A percentile compares a stretch with the other conserved stretches of the same genome.
Evolutionary conservation across 108 stramenopile genomes (phyloP).

Genomic region (Skeletonema tropicum): DNA sequence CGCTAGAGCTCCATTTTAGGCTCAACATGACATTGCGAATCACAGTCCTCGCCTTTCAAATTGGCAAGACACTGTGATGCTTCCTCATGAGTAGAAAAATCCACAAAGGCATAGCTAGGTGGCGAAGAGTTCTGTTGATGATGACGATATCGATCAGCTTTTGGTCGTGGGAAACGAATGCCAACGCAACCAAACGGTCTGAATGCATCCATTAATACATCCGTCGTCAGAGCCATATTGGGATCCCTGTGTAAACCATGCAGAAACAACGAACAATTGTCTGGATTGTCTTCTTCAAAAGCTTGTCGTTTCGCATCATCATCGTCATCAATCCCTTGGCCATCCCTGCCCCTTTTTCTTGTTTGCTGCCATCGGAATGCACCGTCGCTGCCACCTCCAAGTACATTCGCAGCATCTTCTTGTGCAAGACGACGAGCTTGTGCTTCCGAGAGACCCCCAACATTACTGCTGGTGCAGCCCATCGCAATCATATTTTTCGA

Average conservation of each 20-base stretch:
- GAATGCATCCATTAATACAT: conserved; percentile 64
- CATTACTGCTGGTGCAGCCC: background rate
- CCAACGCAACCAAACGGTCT: conserved; percentile 46
- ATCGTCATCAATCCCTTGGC: conserved; percentile 32
- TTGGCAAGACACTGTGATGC: conserved; percentile 68
- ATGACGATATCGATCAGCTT: conserved; percentile 10
- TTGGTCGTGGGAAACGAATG: conserved; percentile 63
- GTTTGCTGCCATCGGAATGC: conserved; percentile 57
- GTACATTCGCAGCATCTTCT: conserved; percentile 44
- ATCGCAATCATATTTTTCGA: background rate
- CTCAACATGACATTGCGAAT: conserved; percentile 61
- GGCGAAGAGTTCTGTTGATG: conserved; percentile 27
- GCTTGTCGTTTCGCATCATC: conserved; percentile 34
- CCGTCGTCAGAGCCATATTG: conserved; percentile 31
- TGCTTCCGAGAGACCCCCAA: conserved; percentile 63
- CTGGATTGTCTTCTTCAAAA: conserved; percentile 58
- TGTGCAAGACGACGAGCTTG: conserved; percentile 55
- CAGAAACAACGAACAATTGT: conserved; percentile 68
- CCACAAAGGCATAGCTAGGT: conserved; percentile 77
- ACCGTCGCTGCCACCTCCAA: conserved; percentile 17
- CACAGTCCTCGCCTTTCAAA: conserved; percentile 48
- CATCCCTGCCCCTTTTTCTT: conserved; percentile 48
- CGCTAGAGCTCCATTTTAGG: conserved; percentile 75
- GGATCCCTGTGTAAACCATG: conserved; percentile 85
- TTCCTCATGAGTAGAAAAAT: conserved; percentile 73